Percentiles rank a stretch among this genome's conserved stretches.
Evolutionary conservation across 1,284 basidiomycete genomes (phyloP).

Genomic region (Apiotrichum veenhuisii): DNA sequence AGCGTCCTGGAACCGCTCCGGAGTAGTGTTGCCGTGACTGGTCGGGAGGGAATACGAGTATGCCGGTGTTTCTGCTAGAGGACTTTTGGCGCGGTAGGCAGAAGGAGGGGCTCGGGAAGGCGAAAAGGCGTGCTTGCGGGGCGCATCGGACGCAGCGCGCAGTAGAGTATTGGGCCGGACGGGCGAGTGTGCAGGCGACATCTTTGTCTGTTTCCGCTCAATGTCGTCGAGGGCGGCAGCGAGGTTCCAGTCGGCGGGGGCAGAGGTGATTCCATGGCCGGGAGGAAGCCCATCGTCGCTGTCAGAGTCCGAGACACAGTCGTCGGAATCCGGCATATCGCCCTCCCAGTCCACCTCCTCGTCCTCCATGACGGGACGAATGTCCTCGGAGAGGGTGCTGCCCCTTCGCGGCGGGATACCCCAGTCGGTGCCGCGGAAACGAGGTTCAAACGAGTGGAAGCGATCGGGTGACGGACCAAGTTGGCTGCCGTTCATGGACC

Average conservation of each 20-base stretch:
- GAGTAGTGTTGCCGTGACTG: not conserved
- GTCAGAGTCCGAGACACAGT: conserved; percentile 13
- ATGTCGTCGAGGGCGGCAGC: conserved; percentile 7
- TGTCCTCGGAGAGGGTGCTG: conserved; percentile 31
- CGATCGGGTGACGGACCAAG: conserved; percentile 11
- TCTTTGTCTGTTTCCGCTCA: conserved; percentile 9
- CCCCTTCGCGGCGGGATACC: conserved; percentile 22
- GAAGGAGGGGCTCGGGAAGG: not conserved
- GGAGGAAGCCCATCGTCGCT: conserved; percentile 15
- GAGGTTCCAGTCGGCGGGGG: conserved; percentile 20
- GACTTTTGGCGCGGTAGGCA: conserved; percentile 14
- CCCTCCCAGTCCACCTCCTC: conserved; percentile 45
- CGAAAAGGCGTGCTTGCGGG: not conserved
- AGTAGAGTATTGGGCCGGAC: conserved; percentile 9
- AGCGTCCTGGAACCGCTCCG: conserved; percentile 10
- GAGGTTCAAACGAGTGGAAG: conserved; percentile 13
- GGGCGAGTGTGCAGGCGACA: conserved; percentile 7
- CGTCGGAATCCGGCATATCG: conserved; percentile 22
- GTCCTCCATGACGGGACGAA: conserved; percentile 21
- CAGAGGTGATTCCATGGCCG: conserved; percentile 18
- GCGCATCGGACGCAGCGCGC: not conserved
- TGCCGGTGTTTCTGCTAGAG: not conserved
- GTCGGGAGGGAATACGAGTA: not conserved
- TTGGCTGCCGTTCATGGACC: conserved; percentile 8
- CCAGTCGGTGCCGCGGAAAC: conserved; percentile 9